Base-by-base conservation (phyloP, 768 basidiomycete genomes). In the Naganishia antarctica region DNA sequence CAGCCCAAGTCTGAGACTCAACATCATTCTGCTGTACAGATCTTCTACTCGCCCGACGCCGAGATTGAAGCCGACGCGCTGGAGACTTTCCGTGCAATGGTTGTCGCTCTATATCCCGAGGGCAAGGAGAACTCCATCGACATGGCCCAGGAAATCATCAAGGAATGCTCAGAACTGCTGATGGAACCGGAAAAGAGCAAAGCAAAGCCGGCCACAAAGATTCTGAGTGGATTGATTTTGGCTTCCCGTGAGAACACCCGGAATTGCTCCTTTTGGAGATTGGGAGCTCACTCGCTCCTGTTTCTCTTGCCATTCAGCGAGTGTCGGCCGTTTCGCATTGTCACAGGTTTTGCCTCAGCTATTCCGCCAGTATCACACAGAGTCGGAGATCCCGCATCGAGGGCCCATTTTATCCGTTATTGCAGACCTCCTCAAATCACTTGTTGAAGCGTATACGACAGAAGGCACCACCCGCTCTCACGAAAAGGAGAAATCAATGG, bases 101-200 rank as follows among this genome's bases (percentile, higher is more conserved):
- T 94, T 45, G 79, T 81, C 58, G 88, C 88, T 0, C 84, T 96
- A 11, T 87, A 89, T 74, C 76, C 82, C 4, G 68, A 65, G 15
- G 79, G 78, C 16, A 59, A 70, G 2, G 80, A 82, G 63, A 37
- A 79, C 16, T 76, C 78, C 9, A 73, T 78, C 3, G 86, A 84
- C 5, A 79, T 94, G 2, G 87, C 87, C 16, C 83, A 82, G 67
- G 85, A 87, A 45, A 86, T 88, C 0, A 88, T 87, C 66, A 83
- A 85, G 61, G 90, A 96, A 72, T 92, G 90, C 70, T 81, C 91
- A 8, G 81, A 83, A 25, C 84, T 88, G 62, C 78, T 98, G 45
- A 83, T 85, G 45, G 90, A 96, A 73, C 91, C 94, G 0, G 96
- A 98, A 76, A 98, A 97, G 79, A 87, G 84, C 73, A 89, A 91